Base-by-base conservation (phyloP, 169 alveolate species). In the Ichthyophthirius multifiliis region DNA sequence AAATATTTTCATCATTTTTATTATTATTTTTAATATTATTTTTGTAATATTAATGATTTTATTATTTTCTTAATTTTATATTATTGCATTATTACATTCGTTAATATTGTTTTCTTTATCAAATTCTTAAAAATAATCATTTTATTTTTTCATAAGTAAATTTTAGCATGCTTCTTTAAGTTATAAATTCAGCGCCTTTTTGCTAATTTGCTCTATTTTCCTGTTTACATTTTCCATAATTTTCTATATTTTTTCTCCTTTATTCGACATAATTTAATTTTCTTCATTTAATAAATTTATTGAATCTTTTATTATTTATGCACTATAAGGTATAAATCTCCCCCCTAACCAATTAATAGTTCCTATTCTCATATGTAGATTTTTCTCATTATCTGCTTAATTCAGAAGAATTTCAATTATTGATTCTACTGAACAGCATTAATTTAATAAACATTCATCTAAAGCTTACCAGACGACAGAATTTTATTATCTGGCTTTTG, bases 301-400 rank as follows among this genome's bases (percentile, higher is more conserved):
- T 0, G 71, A 55, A 55, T 55, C 71, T 55, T 55, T 55, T 5
- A 55, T 23, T 27, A 55, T 20, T 23, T 55, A 34, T 55, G 18
- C 12, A 55, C 43, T 27, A 27, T 55, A 39, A 20, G 71, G 71
- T 1, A 55, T 55, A n/a, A 55, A 55, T 16, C 71, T 16, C 1
- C 71, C 39, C 9, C 77, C 77, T 15, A 67, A 20, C 77, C 77
- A 67, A 39, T 34, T 37, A 10, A 41, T 67, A 37, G 34, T 16
- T 0, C 63, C 77, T 34, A 67, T 67, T 67, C 77, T 67, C 77
- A 67, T 67, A 41, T 67, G 77, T 4, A 67, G 46, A 67, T 67
- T 67, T 18, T 67, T 67, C 27, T 67, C 77, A 67, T 67, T 67
- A 16, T 67, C 77, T 1, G 43, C 35, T 23, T 34, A 37, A 1